Conservation (phyloP, 2,329 filamentous ascomycete species). For the Aureobasidium sp. region DNA sequence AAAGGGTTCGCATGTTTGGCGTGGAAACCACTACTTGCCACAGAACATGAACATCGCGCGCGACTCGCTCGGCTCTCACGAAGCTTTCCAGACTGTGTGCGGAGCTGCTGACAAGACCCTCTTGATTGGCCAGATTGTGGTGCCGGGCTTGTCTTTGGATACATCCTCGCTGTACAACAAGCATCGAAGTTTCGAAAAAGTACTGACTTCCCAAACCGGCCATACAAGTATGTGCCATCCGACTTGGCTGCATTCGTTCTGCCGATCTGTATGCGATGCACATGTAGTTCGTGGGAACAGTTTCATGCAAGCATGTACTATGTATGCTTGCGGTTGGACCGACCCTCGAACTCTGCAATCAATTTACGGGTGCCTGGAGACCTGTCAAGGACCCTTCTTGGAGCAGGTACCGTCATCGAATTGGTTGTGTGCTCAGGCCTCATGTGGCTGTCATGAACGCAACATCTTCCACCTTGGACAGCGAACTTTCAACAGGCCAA, state of each 20-base stretch:
- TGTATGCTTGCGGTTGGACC: neutral
- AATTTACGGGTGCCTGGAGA: neutral
- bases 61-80: neutral
- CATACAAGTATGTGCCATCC: neutral
- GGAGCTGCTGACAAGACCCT: neutral
- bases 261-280: neutral
- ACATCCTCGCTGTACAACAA: neutral
- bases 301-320: neutral
- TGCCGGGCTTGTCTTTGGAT: neutral
- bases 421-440: neutral
- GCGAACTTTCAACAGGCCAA: neutral
- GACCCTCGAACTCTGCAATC: neutral
- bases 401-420: neutral
- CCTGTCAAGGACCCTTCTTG: neutral
- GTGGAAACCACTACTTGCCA: neutral
- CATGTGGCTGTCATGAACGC: constrained; percentile 4
- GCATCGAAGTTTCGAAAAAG: neutral
- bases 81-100: neutral
- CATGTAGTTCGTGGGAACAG: neutral
- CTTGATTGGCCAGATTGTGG: neutral
- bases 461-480: neutral
- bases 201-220: neutral
- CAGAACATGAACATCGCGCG: neutral
- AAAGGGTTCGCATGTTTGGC: neutral
- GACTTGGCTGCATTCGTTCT: neutral